Conservation (phyloP, 2,329 filamentous ascomycete species). For the Dactylellina sp. region DNA sequence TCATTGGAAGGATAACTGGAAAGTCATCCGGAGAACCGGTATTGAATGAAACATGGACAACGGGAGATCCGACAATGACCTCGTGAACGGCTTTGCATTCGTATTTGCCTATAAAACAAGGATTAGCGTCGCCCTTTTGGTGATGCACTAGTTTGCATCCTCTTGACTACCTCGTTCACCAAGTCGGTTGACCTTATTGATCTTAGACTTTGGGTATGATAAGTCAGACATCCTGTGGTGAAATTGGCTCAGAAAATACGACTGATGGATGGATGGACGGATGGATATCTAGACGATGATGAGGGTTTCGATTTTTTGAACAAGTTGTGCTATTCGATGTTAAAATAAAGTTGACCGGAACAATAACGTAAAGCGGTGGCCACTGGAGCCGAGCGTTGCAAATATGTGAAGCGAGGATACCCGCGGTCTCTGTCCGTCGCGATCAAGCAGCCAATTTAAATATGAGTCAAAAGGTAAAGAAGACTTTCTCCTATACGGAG, state of each 20-base stretch:
- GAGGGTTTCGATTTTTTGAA: neutral
- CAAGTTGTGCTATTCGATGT: neutral
- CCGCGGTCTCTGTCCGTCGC: constrained; percentile 1
- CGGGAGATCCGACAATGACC: constrained; percentile 78
- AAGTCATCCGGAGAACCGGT: constrained; percentile 73
- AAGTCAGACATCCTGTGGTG: constrained; percentile 66
- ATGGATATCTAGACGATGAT: neutral
- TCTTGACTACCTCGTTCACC: constrained; percentile 71
- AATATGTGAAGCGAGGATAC: constrained; percentile 29
- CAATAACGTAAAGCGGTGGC: neutral
- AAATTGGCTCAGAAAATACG: neutral
- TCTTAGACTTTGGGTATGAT: constrained; percentile 73
- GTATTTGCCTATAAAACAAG: constrained; percentile 71
- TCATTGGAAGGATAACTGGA: constrained; percentile 84
- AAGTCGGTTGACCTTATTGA: constrained; percentile 76
- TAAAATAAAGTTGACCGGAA: neutral
- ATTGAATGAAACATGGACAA: constrained; percentile 84
- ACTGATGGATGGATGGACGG: neutral
- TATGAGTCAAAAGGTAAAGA: constrained; percentile 24
- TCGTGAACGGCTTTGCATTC: constrained; percentile 77
- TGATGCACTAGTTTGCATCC: neutral
- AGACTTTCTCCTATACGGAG: constrained; percentile 4
- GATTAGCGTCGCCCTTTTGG: neutral
- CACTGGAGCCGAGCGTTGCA: neutral
- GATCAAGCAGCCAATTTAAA: constrained; percentile 13